phyloP scores from a whole-genome alignment of 2,329 filamentous ascomycete species.

The Paraphoma sp. region DNA sequence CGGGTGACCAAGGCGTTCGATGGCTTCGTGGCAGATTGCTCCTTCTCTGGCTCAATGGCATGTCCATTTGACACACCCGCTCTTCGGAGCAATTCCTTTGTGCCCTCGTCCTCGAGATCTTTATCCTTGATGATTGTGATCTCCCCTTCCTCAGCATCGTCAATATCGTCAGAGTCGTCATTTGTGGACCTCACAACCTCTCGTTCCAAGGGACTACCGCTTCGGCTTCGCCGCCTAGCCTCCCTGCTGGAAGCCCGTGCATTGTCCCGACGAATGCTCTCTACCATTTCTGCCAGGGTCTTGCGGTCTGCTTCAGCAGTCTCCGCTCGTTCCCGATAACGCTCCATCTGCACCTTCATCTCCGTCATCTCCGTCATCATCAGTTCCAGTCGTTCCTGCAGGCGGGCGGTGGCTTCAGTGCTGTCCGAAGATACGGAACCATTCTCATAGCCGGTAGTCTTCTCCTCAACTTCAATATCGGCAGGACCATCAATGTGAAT shows the following conservation, averaged over 20 bases:
- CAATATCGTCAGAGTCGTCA: slow-evolving; percentile 27
- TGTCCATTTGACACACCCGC: slow-evolving; percentile 40
- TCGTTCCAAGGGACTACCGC: slow-evolving; percentile 21
- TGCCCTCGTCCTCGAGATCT: slow-evolving; percentile 32
- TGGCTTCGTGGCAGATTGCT: slow-evolving; percentile 24
- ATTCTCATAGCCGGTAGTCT: slow-evolving; percentile 22
- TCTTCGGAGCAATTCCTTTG: slow-evolving; percentile 23
- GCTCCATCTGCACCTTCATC: slow-evolving; percentile 79
- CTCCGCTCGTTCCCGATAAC: slow-evolving; percentile 79
- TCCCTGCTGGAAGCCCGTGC: slow-evolving; percentile 49
- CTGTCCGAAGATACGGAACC: slow-evolving; percentile 26
- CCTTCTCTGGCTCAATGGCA: slow-evolving; percentile 27
- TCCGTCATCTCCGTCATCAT: slow-evolving; percentile 82
- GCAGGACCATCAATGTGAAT: slow-evolving; percentile 14
- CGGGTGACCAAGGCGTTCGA: slow-evolving; percentile 35
- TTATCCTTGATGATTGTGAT: slow-evolving; percentile 46
- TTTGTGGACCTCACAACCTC: slow-evolving; percentile 10
- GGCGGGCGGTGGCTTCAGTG: slow-evolving; percentile 52
- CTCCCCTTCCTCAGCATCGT: slow-evolving; percentile 41
- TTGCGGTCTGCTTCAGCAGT: slow-evolving; percentile 80
- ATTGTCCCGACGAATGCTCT: slow-evolving; percentile 76
- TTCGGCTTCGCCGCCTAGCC: slow-evolving; percentile 34
- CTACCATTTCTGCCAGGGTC: slow-evolving; percentile 85
- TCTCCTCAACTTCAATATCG: slow-evolving; percentile 17
- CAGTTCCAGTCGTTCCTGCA: slow-evolving; percentile 75